These are phyloP conservation scores for Talaromyces trachyspermus DNA, from an alignment of 495 filamentous ascomycete genomes.

Conservation along the genomic window DNA sequence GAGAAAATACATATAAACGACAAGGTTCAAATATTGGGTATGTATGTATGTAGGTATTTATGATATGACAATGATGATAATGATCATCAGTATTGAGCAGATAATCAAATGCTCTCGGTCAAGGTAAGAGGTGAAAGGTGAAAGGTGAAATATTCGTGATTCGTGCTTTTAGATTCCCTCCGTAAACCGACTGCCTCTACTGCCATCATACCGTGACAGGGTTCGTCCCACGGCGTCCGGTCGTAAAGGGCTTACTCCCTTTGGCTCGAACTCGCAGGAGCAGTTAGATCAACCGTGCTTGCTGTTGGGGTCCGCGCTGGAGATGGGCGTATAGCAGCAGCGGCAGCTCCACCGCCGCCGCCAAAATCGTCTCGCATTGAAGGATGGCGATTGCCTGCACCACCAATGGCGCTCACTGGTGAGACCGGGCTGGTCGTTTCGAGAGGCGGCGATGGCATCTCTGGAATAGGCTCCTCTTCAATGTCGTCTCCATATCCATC, in stretches of 20 bases:
- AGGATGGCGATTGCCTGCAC: neutral
- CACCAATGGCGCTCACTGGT: conserved; percentile 3
- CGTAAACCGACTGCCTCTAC: conserved; percentile 48
- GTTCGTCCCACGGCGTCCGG: conserved; percentile 46
- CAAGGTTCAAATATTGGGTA: neutral
- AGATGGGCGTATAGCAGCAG: conserved; percentile 36
- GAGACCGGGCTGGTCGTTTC: conserved; percentile 7
- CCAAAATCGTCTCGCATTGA: conserved; percentile 1
- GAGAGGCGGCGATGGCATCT: conserved; percentile 4
- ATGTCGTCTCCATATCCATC: conserved; percentile 58
- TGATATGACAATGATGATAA: no score
- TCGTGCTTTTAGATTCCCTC: conserved; percentile 26
- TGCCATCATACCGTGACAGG: conserved; percentile 47
- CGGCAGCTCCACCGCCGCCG: conserved; percentile 8
- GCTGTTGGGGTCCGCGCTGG: conserved; percentile 44
- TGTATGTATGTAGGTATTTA: no score
- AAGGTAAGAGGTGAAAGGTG: neutral
- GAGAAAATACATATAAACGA: no score
- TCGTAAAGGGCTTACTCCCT: conserved; percentile 19
- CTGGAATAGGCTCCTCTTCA: conserved; percentile 17
- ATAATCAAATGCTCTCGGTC: neutral
- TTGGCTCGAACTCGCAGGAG: conserved; percentile 19
- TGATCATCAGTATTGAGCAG: no score
- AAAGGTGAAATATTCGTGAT: neutral
- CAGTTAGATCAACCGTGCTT: conserved; percentile 25